Base-by-base conservation (phyloP, 768 basidiomycete species). In the Rhizopogon vulgaris region DNA sequence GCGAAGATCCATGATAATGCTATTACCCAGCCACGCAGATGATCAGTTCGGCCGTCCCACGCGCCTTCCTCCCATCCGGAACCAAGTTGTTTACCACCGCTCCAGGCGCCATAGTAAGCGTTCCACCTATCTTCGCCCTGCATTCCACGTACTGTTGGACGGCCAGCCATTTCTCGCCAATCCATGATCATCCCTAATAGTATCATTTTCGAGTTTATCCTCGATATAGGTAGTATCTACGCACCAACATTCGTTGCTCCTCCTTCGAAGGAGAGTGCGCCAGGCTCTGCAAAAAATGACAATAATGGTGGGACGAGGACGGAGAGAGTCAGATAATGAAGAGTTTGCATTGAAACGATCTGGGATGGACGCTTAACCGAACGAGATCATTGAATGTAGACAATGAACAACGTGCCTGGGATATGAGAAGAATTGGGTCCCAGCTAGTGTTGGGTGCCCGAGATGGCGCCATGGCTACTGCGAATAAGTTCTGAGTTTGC, bases 111-210 rank as follows among this genome's bases (percentile, higher is more conserved):
- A 39, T 80, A 74, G 62, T 83, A 80, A 36, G 81, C 77, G 48
- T 70, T 73, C 86, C 86, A 90, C 41, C 78, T 71, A 39, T 82
- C 79, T 49, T 79, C 79, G 15, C 82, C 85, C 22, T 82, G 78
- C 51, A 82, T 68, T 25, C 80, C 80, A 51, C 78, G 79, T 18
- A 87, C 82, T 0, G 93, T 94, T 3, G 89, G 83, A 48, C 80
- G 71, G 4, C 92, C 89, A 1, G 94, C 88, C 82, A 99, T 86
- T 68, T 97, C 90, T 41, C 93, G 78, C 96, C 96, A 99, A 70
- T 98, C 94, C 85, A 99, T 92, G 36, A 98, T 74, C 86, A 93
- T 90, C 3, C 86, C 87, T 86, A 55, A 51, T 48, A 41, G 49
- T 28, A 41, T 54, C 47, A 50, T 46, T 41, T 17, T 36, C 49